Conservation (phyloP, 257 asterid genomes). For the Jasminum sambac region DNA sequence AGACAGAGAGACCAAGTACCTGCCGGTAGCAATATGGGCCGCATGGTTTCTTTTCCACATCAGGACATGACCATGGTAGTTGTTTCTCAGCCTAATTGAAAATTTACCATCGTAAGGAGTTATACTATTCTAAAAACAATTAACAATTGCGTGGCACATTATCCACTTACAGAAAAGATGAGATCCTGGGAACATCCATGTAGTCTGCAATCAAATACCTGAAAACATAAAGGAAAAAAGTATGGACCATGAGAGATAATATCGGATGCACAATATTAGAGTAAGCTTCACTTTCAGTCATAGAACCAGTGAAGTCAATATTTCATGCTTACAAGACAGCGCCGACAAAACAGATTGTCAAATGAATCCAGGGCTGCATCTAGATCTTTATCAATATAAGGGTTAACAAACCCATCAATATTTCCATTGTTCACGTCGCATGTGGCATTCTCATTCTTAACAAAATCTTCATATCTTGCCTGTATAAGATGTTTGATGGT, state of each 20-base stretch:
- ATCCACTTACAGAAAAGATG: slow-evolving; percentile 66
- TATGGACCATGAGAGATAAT: neutral
- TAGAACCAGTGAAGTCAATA: slow-evolving; percentile 14
- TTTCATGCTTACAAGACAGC: slow-evolving; percentile 73
- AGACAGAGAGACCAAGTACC: slow-evolving; percentile 40
- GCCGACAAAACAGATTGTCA: slow-evolving; percentile 92
- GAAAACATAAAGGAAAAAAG: slow-evolving; percentile 28
- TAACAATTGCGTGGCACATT: slow-evolving; percentile 18
- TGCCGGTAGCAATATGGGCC: slow-evolving; percentile 68
- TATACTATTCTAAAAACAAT: slow-evolving; percentile 22
- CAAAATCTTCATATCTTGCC: slow-evolving; percentile 84
- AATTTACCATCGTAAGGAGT: slow-evolving; percentile 14
- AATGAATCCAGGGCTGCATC: slow-evolving; percentile 92
- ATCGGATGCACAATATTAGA: slow-evolving; percentile 13
- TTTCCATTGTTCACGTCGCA: slow-evolving; percentile 40
- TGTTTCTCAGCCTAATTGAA: slow-evolving; percentile 57
- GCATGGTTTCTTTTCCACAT: slow-evolving; percentile 68
- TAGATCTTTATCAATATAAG: slow-evolving; percentile 79
- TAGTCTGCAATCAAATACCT: slow-evolving; percentile 93
- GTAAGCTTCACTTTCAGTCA: neutral
- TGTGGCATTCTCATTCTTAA: slow-evolving; percentile 40
- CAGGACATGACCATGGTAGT: slow-evolving; percentile 47
- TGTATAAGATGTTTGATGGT: slow-evolving; percentile 73
- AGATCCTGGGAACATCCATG: slow-evolving; percentile 98
- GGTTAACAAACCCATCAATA: slow-evolving; percentile 54